Evolutionary conservation across 2,329 filamentous ascomycete genomes (phyloP).

Genomic region (Alternaria tenuissima): DNA sequence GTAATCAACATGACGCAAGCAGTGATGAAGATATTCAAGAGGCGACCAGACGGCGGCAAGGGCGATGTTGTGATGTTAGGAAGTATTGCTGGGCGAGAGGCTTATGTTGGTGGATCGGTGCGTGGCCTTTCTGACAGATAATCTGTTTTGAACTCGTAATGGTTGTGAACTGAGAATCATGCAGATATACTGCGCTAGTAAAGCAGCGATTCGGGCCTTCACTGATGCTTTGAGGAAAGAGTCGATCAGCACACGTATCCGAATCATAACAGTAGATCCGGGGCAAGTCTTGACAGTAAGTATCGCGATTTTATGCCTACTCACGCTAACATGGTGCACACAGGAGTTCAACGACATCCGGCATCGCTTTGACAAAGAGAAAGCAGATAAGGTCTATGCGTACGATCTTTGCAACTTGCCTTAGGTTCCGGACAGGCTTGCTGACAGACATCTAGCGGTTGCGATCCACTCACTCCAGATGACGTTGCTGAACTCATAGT

Average conservation of each 20-base stretch:
- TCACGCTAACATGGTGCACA: background rate
- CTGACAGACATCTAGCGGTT: slow-evolving; percentile 43
- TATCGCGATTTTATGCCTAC: background rate
- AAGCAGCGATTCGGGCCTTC: slow-evolving; percentile 85
- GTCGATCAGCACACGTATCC: slow-evolving; percentile 77
- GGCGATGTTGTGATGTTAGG: slow-evolving; percentile 96
- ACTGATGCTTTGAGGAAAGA: slow-evolving; percentile 82
- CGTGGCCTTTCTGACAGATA: slow-evolving; percentile 4
- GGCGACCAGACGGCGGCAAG: slow-evolving; percentile 69
- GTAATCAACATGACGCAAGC: slow-evolving; percentile 96
- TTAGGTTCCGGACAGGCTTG: background rate
- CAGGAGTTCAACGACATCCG: slow-evolving; percentile 82
- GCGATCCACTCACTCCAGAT: slow-evolving; percentile 81
- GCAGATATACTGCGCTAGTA: slow-evolving; percentile 79
- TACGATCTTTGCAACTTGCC: slow-evolving; percentile 15
- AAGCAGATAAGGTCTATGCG: slow-evolving; percentile 87
- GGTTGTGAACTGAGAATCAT: background rate
- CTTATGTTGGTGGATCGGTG: slow-evolving; percentile 76
- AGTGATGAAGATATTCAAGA: slow-evolving; percentile 79
- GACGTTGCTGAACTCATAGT: slow-evolving; percentile 88
- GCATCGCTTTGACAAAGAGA: slow-evolving; percentile 83
- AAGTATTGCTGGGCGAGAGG: slow-evolving; percentile 83
- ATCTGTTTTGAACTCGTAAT: background rate
- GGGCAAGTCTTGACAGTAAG: slow-evolving; percentile 81
- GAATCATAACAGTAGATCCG: slow-evolving; percentile 86